A percentile compares a stretch with the other conserved stretches of the same genome.
phyloP scores from a whole-genome alignment of 805 yeast genomes.

The Barnettozyma populi region DNA sequence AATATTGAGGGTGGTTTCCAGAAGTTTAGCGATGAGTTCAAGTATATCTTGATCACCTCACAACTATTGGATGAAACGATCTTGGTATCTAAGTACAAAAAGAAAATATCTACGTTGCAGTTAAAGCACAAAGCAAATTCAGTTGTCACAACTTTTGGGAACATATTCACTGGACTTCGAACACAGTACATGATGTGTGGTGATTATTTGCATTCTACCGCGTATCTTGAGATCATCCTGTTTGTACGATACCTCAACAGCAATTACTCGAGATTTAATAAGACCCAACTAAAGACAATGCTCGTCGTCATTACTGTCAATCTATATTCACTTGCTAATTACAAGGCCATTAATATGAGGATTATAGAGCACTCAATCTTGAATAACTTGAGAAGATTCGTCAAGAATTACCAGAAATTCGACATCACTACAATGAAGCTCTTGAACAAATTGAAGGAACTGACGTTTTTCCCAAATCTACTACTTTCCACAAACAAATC shows the following conservation, averaged over 20 bases:
- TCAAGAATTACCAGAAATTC: constrained; percentile 21
- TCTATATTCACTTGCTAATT: constrained; percentile 5
- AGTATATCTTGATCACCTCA: constrained; percentile 44
- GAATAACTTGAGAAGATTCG: constrained; percentile 14
- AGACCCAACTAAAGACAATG: constrained; percentile 2
- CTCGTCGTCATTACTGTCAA: constrained; percentile 6
- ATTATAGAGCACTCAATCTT: constrained; percentile 12
- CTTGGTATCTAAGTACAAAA: constrained; percentile 23
- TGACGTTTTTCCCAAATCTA: constrained; percentile 21
- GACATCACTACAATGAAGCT: constrained; percentile 26
- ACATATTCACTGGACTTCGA: neutral
- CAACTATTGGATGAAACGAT: constrained; percentile 39
- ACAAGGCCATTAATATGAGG: constrained; percentile 4
- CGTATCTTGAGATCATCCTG: neutral
- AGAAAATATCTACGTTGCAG: constrained; percentile 11
- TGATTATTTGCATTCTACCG: neutral
- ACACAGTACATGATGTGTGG: neutral
- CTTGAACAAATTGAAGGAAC: constrained; percentile 27
- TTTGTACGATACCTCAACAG: constrained; percentile 3
- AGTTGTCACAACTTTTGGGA: constrained; percentile 2
- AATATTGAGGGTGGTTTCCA: neutral
- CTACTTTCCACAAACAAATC: constrained; percentile 5
- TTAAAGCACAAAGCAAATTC: neutral
- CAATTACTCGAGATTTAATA: constrained; percentile 1
- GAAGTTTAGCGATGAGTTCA: constrained; percentile 44